phyloP scores from a whole-genome alignment of 306 rosid genomes.

The Vicia sativa region DNA sequence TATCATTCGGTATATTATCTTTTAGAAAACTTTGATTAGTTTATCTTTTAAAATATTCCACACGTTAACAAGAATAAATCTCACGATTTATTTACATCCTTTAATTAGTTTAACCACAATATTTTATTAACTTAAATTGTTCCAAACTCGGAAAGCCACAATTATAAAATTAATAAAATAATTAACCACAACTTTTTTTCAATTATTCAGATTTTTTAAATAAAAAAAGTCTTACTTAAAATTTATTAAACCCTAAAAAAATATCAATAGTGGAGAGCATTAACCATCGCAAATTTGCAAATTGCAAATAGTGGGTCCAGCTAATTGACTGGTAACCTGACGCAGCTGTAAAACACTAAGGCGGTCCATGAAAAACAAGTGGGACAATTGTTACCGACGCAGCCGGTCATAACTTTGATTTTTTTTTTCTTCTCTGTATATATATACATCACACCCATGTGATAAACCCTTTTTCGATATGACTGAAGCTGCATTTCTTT shows the following conservation, averaged over 20 bases:
- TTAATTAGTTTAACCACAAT: neutral
- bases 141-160: conserved; percentile 3
- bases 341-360: conserved; percentile 33
- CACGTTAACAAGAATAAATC: neutral
- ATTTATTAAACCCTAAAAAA: no score
- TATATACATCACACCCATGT: conserved; percentile 26
- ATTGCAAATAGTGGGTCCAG: neutral
- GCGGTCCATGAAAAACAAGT: neutral
- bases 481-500: conserved; percentile 32
- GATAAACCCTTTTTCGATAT: neutral
- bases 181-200: neutral
- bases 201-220: neutral
- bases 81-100: neutral
- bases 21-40: no score
- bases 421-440: conserved; percentile 12
- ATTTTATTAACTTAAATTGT: neutral
- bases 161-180: neutral
- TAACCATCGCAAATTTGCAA: neutral
- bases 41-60: neutral
- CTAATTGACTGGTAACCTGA: conserved; percentile 10
- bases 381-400: conserved; percentile 21
- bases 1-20: neutral
- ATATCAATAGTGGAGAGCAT: neutral
- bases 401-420: conserved; percentile 40
- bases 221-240: neutral